Evolutionary conservation across 2,329 filamentous ascomycete species (phyloP).

Genomic region (Pseudocercospora vitis): DNA sequence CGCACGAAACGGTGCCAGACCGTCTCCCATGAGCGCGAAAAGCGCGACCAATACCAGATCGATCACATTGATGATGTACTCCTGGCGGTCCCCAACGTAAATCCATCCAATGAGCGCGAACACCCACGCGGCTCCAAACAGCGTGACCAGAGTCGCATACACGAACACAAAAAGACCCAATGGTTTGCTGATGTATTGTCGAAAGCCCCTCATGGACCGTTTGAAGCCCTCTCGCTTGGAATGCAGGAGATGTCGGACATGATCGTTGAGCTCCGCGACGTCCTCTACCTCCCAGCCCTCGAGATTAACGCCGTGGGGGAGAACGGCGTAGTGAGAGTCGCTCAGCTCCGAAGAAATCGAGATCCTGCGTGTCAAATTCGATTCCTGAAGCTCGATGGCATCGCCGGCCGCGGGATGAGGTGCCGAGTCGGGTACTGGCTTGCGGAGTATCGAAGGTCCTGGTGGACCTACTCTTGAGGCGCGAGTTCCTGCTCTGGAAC

Average conservation of each 20-base stretch:
- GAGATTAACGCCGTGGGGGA: constrained; percentile 71
- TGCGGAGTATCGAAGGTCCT: constrained; percentile 12
- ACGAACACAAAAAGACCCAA: constrained; percentile 81
- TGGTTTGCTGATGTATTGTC: constrained; percentile 71
- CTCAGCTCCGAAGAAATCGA: constrained; percentile 69
- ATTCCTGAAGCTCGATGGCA: constrained; percentile 28
- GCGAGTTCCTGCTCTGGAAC: constrained; percentile 26
- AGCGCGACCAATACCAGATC: constrained; percentile 62
- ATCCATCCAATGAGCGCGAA: constrained; percentile 89
- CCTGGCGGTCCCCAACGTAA: constrained; percentile 71
- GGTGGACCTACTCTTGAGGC: constrained; percentile 14
- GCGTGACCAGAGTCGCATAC: constrained; percentile 77
- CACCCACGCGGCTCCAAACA: constrained; percentile 85
- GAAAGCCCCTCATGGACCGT: constrained; percentile 74
- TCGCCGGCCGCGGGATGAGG: constrained; percentile 3
- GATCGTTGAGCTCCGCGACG: constrained; percentile 75
- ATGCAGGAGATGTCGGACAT: constrained; percentile 84
- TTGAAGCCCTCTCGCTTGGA: constrained; percentile 78
- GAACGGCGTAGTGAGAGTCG: constrained; percentile 72
- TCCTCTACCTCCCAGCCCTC: constrained; percentile 75
- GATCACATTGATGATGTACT: constrained; percentile 57
- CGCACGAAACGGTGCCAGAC: constrained; percentile 68
- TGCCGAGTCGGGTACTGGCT: constrained; percentile 17
- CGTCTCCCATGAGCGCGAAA: constrained; percentile 63
- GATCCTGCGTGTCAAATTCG: constrained; percentile 24